Conservation (phyloP, 2,329 filamentous ascomycete species). For the Aspergillus fructus region DNA sequence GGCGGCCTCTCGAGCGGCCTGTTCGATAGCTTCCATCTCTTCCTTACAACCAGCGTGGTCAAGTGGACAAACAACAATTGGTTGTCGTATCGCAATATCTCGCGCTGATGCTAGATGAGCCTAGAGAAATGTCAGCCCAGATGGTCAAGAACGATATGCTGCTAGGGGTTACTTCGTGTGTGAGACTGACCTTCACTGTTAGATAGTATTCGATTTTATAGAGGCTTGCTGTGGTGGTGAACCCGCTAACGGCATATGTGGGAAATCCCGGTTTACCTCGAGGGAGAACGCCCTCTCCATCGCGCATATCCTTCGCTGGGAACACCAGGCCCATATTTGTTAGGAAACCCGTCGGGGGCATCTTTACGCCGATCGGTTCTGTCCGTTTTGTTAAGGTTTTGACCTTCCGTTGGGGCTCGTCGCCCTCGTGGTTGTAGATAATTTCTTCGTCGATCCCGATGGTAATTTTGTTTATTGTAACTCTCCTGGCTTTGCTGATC, state of each 20-base stretch:
- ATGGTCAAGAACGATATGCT: neutral
- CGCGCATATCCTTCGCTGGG: constrained; percentile 82
- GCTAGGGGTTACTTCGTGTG: neutral
- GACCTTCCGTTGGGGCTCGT: constrained; percentile 86
- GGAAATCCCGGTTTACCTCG: constrained; percentile 85
- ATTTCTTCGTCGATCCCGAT: constrained; percentile 95
- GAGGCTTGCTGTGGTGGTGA: constrained; percentile 88
- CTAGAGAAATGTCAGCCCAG: constrained; percentile 48
- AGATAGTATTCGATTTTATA: constrained; percentile 99
- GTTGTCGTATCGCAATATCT: constrained; percentile 85
- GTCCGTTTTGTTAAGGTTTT: constrained; percentile 84
- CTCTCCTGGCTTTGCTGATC: constrained; percentile 83
- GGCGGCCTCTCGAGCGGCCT: constrained; percentile 88
- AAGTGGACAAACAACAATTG: constrained; percentile 92
- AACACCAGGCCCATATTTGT: constrained; percentile 91
- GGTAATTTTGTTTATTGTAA: constrained; percentile 92
- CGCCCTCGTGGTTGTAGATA: constrained; percentile 96
- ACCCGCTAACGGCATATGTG: constrained; percentile 81
- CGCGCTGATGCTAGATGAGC: constrained; percentile 82
- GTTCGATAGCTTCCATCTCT: constrained; percentile 97
- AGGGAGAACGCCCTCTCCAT: constrained; percentile 82
- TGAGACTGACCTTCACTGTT: constrained; percentile 72
- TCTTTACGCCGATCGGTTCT: constrained; percentile 75
- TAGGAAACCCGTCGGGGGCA: constrained; percentile 88
- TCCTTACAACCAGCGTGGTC: constrained; percentile 96